Evolutionary conservation across 805 yeast genomes (phyloP).

Genomic region (Metschnikowia henanensis): DNA sequence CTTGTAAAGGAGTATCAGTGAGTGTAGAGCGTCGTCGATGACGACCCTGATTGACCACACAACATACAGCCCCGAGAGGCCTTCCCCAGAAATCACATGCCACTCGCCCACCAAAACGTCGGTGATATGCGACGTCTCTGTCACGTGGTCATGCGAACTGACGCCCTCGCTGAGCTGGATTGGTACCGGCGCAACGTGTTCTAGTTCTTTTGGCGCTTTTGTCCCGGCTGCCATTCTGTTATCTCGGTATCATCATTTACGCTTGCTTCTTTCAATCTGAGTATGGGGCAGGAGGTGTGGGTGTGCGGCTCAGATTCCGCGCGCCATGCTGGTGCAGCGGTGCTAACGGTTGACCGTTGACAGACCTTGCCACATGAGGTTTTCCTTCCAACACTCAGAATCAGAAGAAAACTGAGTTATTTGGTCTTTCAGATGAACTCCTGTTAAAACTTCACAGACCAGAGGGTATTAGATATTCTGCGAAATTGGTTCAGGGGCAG

Average conservation of each 20-base stretch:
- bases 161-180: constrained; percentile 32
- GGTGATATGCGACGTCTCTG: constrained; percentile 33
- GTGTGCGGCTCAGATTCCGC: background rate
- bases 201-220: constrained; percentile 21
- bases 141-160: constrained; percentile 17
- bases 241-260: background rate
- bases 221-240: constrained; percentile 4
- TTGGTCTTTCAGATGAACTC: too few relatives aligned
- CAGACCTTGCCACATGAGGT: too few relatives aligned
- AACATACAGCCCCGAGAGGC: constrained; percentile 33
- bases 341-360: too few relatives aligned
- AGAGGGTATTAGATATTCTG: too few relatives aligned
- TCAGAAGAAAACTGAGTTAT: too few relatives aligned
- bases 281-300: background rate
- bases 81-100: constrained; percentile 39
- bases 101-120: constrained; percentile 43
- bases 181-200: constrained; percentile 36
- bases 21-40: constrained; percentile 35
- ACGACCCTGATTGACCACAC: constrained; percentile 41
- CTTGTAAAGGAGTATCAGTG: constrained; percentile 49
- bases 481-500: too few relatives aligned
- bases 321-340: too few relatives aligned
- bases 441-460: too few relatives aligned
- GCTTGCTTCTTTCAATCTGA: background rate
- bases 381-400: too few relatives aligned